Percentiles rank a stretch among this genome's conserved stretches.
These are phyloP conservation scores for Metarhizium robertsii DNA, from an alignment of 2,329 filamentous ascomycete species.

Conservation along the genomic window DNA sequence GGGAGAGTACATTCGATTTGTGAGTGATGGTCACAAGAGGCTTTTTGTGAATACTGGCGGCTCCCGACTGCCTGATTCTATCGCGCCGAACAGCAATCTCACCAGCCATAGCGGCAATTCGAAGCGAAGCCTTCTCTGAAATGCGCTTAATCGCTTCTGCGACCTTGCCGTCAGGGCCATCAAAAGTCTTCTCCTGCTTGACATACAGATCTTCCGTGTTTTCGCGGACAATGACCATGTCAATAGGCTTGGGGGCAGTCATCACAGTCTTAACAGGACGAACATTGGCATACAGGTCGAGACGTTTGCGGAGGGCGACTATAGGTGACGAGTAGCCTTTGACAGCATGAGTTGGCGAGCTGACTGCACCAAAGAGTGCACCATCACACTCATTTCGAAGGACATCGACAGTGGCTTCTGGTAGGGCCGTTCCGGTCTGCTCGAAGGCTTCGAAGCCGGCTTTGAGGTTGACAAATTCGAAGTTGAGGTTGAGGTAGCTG, in stretches of 20 bases:
- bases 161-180: conserved; percentile 68
- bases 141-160: conserved; percentile 98
- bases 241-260: conserved; percentile 61
- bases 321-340: conserved; percentile 95
- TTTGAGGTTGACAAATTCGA: conserved; percentile 87
- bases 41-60: conserved; percentile 50
- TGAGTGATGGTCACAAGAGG: conserved; percentile 93
- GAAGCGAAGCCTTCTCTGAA: conserved; percentile 69
- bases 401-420: conserved; percentile 82
- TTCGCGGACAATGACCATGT: conserved; percentile 96
- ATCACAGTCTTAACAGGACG: conserved; percentile 82
- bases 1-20: conserved; percentile 94
- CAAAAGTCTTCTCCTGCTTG: conserved; percentile 85
- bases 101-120: conserved; percentile 88
- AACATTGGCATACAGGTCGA: conserved; percentile 95
- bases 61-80: conserved; percentile 57
- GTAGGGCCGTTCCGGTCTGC: conserved; percentile 77
- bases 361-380: conserved; percentile 92
- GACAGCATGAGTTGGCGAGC: conserved; percentile 80
- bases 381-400: conserved; percentile 89
- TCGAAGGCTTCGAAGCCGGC: conserved; percentile 93
- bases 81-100: conserved; percentile 87
- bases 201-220: conserved; percentile 99
- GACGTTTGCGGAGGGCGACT: conserved; percentile 88
- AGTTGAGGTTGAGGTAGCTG: conserved; percentile 80